A percentile compares a stretch with the other conserved stretches of the same genome.
phyloP scores from a whole-genome alignment of 805 yeast species.

The Metschnikowia continentalis region DNA sequence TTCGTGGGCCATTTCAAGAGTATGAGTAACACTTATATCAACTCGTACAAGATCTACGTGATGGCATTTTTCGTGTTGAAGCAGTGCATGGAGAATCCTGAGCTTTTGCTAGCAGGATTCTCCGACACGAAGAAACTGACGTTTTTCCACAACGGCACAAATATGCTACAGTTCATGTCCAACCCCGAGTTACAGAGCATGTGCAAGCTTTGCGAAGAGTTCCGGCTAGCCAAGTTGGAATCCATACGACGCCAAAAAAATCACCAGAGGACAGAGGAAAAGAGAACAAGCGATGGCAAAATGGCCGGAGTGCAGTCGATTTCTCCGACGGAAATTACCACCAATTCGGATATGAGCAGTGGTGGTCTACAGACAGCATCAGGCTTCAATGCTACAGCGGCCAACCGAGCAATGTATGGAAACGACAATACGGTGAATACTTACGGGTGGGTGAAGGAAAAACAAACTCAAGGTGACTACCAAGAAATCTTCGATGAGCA shows the following conservation, averaged over 20 bases:
- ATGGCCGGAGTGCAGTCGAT: background rate
- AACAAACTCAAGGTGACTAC: constrained; percentile 11
- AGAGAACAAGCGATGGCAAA: background rate
- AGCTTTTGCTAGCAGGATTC: constrained; percentile 30
- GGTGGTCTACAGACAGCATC: background rate
- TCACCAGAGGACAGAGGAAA: constrained; percentile 15
- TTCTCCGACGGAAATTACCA: background rate
- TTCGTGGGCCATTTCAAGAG: constrained; percentile 41
- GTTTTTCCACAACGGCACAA: constrained; percentile 35
- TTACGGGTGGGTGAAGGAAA: constrained; percentile 16
- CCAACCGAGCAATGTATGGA: constrained; percentile 18
- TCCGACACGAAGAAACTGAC: constrained; percentile 20
- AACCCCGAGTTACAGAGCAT: constrained; percentile 33
- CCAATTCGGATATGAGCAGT: background rate
- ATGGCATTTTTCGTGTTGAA: constrained; percentile 38
- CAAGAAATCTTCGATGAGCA: constrained; percentile 17
- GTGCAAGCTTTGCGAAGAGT: constrained; percentile 36
- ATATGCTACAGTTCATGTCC: constrained; percentile 35
- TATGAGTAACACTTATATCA: constrained; percentile 35
- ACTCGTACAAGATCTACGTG: constrained; percentile 39
- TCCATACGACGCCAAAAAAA: constrained; percentile 15
- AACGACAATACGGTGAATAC: constrained; percentile 16
- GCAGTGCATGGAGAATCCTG: constrained; percentile 40
- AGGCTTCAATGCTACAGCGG: constrained; percentile 11
- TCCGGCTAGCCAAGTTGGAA: constrained; percentile 31